phyloP scores from a whole-genome alignment of 768 basidiomycete species.

The Agrocybe pediades region DNA sequence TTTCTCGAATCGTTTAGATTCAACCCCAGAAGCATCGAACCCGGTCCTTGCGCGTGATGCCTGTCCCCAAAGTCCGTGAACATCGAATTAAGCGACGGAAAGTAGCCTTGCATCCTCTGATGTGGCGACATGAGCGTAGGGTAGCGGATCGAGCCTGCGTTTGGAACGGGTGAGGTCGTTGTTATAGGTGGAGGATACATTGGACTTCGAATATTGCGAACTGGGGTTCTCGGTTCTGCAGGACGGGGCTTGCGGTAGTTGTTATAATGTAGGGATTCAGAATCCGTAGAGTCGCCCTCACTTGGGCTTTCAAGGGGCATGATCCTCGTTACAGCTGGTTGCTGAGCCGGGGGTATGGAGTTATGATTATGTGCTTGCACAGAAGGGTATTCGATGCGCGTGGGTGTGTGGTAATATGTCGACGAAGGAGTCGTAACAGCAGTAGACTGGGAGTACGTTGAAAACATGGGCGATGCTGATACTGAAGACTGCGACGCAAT shows the following conservation, averaged over 20 bases:
- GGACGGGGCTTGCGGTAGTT: constrained; percentile 23
- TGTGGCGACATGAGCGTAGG: constrained; percentile 80
- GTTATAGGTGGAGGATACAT: constrained; percentile 61
- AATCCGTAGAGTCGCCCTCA: constrained; percentile 50
- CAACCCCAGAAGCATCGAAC: constrained; percentile 48
- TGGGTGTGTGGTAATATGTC: constrained; percentile 18
- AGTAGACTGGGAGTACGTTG: constrained; percentile 13
- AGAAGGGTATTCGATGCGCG: constrained; percentile 20
- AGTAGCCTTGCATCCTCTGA: constrained; percentile 77
- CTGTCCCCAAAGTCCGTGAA: constrained; percentile 44
- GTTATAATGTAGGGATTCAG: constrained; percentile 38
- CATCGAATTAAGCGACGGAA: constrained; percentile 78
- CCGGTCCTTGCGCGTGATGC: constrained; percentile 33
- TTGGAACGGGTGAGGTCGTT: constrained; percentile 70
- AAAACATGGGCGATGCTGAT: constrained; percentile 15
- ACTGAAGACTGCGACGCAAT: not conserved
- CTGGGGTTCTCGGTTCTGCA: constrained; percentile 22
- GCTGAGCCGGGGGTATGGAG: constrained; percentile 11
- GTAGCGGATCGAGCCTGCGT: constrained; percentile 52
- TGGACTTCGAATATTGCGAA: constrained; percentile 23
- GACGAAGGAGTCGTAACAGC: constrained; percentile 20
- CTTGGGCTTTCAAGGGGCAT: constrained; percentile 72
- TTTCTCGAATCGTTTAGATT: constrained; percentile 20
- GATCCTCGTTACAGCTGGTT: constrained; percentile 24
- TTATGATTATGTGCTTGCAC: constrained; percentile 2